Percentiles rank a stretch among this genome's conserved stretches.
Conservation (phyloP, 1,139 yeast species). For the Sugiyamaella grinbergsii region DNA sequence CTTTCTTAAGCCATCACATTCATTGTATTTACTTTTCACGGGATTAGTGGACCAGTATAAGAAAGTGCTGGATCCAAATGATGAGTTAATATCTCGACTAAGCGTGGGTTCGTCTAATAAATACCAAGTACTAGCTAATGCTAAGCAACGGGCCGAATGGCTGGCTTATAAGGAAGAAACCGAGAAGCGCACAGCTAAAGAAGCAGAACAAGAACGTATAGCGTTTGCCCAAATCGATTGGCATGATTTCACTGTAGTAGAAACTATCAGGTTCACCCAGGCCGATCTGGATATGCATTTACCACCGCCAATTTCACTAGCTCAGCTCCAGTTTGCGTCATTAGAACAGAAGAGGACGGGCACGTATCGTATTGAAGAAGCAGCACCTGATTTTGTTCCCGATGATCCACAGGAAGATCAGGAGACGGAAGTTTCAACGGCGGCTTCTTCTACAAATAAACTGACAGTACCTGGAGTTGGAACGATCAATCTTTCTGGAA, state of each 20-base stretch:
- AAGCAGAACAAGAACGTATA: slow-evolving; percentile 47
- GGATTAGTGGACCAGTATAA: slow-evolving; percentile 60
- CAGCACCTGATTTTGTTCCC: slow-evolving; percentile 43
- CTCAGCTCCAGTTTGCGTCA: slow-evolving; percentile 64
- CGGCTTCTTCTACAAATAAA: neutral
- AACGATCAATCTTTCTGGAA: slow-evolving; percentile 7
- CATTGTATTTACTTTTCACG: slow-evolving; percentile 58
- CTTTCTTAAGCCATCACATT: slow-evolving; percentile 63
- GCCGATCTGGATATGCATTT: slow-evolving; percentile 64
- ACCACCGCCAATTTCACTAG: slow-evolving; percentile 60
- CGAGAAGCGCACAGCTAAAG: slow-evolving; percentile 39
- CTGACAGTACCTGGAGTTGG: slow-evolving; percentile 11
- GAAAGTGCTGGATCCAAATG: slow-evolving; percentile 40
- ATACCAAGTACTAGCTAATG: slow-evolving; percentile 50
- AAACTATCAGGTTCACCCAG: slow-evolving; percentile 65
- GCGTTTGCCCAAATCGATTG: slow-evolving; percentile 82
- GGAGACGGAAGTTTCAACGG: too few species aligned
- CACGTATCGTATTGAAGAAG: slow-evolving; percentile 43
- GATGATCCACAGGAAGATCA: slow-evolving; percentile 24
- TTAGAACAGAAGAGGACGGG: slow-evolving; percentile 51
- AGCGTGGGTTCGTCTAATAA: slow-evolving; percentile 36
- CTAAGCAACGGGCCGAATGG: slow-evolving; percentile 62
- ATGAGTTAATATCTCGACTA: slow-evolving; percentile 24
- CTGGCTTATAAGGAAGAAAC: slow-evolving; percentile 47
- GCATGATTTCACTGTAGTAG: slow-evolving; percentile 78